phyloP scores from a whole-genome alignment of 2,329 filamentous ascomycete species.

The Aspergillus spinulosporus region DNA sequence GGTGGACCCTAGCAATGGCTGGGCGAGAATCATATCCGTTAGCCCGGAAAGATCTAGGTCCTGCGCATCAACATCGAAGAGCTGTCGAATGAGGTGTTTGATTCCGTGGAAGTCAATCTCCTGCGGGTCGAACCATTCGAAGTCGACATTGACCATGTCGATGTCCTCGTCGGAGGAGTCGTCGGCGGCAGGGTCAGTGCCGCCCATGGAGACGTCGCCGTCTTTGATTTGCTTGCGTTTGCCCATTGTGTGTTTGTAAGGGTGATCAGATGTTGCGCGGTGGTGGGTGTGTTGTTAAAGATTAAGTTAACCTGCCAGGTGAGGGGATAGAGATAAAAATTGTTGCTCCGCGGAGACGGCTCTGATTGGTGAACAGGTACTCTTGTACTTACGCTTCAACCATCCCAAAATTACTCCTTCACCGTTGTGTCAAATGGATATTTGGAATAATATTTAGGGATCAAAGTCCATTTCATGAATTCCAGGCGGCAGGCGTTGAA shows the following conservation, averaged over 20 bases:
- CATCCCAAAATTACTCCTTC: no score
- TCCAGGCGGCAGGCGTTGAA: no score
- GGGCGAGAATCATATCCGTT: slow-evolving; percentile 80
- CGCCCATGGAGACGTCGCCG: slow-evolving; percentile 46
- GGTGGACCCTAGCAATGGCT: slow-evolving; percentile 85
- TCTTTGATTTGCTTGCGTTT: slow-evolving; percentile 54
- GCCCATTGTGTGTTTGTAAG: slow-evolving; percentile 44
- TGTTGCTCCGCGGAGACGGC: background rate
- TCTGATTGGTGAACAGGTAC: background rate
- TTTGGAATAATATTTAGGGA: no score
- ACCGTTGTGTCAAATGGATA: no score
- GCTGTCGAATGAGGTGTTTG: slow-evolving; percentile 83
- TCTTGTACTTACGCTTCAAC: background rate
- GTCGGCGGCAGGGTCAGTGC: slow-evolving; percentile 41
- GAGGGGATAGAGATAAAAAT: slow-evolving; percentile 8
- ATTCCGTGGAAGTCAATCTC: slow-evolving; percentile 92
- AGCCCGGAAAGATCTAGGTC: slow-evolving; percentile 86
- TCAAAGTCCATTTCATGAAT: no score
- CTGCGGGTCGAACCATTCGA: slow-evolving; percentile 98
- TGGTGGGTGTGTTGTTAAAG: background rate
- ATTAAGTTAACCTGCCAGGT: background rate
- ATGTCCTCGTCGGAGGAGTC: slow-evolving; percentile 63
- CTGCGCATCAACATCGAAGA: slow-evolving; percentile 83
- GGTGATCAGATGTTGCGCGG: background rate
- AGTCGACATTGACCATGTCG: slow-evolving; percentile 91